Evolutionary conservation across 2,329 filamentous ascomycete genomes (phyloP).

Genomic region (Bipolaris sorokiniana): DNA sequence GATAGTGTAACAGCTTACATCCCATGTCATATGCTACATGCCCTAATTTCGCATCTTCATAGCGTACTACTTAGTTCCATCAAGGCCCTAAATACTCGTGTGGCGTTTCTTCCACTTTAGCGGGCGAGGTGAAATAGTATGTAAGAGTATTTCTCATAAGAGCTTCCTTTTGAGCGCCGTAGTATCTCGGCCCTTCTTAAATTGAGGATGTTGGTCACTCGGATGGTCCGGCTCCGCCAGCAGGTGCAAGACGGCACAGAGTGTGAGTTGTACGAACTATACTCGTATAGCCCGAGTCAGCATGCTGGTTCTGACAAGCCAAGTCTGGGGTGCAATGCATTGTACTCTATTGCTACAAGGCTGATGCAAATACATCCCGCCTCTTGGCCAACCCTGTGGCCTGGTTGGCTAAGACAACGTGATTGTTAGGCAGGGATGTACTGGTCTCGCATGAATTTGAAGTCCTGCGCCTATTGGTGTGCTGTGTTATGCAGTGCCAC

Average conservation of each 20-base stretch:
- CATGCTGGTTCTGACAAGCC: neutral
- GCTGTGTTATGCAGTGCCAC: neutral
- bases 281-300: neutral
- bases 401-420: neutral
- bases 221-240: constrained; percentile 1
- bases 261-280: too few species aligned
- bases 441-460: neutral
- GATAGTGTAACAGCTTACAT: neutral
- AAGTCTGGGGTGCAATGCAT: constrained; percentile 11
- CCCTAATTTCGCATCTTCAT: neutral
- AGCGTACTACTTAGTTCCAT: constrained; percentile 1
- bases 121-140: constrained; percentile 9
- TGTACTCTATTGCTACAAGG: constrained; percentile 1
- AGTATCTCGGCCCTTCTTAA: constrained; percentile 4
- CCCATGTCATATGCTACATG: neutral
- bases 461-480: neutral
- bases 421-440: constrained; percentile 5
- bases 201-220: constrained; percentile 3
- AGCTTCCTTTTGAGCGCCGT: neutral
- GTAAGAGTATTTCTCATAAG: neutral
- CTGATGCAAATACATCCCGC: neutral
- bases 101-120: neutral
- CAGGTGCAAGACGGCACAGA: neutral
- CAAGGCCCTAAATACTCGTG: constrained; percentile 3
- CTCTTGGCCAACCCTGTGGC: neutral